These are phyloP conservation scores for Fusarium euwallaceae DNA, from an alignment of 2,329 filamentous ascomycete genomes.

Conservation along the genomic window DNA sequence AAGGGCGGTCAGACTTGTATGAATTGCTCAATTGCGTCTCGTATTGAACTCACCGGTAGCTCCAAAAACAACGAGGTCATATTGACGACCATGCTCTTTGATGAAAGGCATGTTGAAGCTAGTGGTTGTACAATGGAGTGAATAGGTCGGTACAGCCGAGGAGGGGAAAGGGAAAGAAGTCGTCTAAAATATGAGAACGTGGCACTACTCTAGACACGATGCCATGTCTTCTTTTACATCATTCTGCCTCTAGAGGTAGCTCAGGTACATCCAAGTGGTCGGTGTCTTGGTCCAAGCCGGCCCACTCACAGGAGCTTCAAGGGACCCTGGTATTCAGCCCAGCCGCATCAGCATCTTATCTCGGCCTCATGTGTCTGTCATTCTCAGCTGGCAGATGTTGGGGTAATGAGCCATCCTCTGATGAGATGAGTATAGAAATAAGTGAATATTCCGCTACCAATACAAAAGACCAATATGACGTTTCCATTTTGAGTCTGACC, in stretches of 20 bases:
- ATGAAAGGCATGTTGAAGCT: constrained; percentile 55
- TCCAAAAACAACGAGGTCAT: constrained; percentile 70
- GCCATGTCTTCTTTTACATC: constrained; percentile 28
- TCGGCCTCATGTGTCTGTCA: not conserved
- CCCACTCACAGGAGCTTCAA: constrained; percentile 19
- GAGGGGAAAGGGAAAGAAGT: no score
- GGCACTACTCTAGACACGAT: constrained; percentile 9
- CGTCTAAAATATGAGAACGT: not conserved
- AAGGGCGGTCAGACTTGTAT: constrained; percentile 22
- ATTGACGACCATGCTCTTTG: constrained; percentile 65
- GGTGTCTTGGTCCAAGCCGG: constrained; percentile 15
- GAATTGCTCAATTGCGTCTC: not conserved
- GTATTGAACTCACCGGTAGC: constrained; percentile 62
- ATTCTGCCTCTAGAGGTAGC: constrained; percentile 18
- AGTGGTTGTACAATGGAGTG: not conserved
- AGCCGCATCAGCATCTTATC: constrained; percentile 34
- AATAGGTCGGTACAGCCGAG: not conserved
- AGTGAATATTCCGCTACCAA: not conserved
- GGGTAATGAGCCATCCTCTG: not conserved
- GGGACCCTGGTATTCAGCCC: constrained; percentile 6
- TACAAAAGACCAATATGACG: not conserved
- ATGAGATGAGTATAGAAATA: no score
- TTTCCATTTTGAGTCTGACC: not conserved
- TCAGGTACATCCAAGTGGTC: constrained; percentile 7
- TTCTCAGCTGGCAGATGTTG: not conserved